Evolutionary conservation across 495 filamentous ascomycete genomes (phyloP), one percentile per base, ranked within the genome.

Genomic region (Neurospora sp.): DNA sequence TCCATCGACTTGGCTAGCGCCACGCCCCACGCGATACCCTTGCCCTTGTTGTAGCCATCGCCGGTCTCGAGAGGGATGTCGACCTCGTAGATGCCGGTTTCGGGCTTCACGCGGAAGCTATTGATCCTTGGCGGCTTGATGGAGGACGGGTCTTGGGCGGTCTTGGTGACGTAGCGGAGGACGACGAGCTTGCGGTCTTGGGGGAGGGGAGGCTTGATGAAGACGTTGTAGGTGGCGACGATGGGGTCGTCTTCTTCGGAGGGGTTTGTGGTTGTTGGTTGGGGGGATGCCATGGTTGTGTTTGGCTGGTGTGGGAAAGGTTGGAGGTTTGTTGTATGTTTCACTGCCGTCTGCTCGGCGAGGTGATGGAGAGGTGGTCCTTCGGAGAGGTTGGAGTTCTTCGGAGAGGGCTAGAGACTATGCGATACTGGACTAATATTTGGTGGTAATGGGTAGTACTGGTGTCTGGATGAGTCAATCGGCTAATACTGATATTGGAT

Each of bases 51-150:
- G 79, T 86, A 86, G 69, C 76, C 80, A n/a, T 75, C 75, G 48
- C 73, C 70, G 59, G 81, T 81, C 75, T 80, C 76, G 70, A 84
- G 70, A 35, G 84, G 84, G 68, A 83, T 79, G 79, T 87, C 85
- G 45, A 87, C 79, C 75, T 87, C 85, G 76, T 83, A 71, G 78
- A 86, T 84, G 78, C 84, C 85, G 0, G 81, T 78, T 39, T 75
- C 65, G 72, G 78, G 78, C 81, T 87, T 87, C 39, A 85, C 44
- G 71, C 85, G 85, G 69, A 87, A 76, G 72, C 80, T 82, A 45
- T 71, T 76, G 37, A 82, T 75, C 8, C 71, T 53, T 39, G 81
- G 81, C 65, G 76, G 69, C 1, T 77, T 76, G 48, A 81, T 76
- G 1, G 79, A 74, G 14, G 72, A 61, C 0, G 79, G 77, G 70